Conservation (phyloP, 306 rosid species). For the Vachellia collinsii region DNA sequence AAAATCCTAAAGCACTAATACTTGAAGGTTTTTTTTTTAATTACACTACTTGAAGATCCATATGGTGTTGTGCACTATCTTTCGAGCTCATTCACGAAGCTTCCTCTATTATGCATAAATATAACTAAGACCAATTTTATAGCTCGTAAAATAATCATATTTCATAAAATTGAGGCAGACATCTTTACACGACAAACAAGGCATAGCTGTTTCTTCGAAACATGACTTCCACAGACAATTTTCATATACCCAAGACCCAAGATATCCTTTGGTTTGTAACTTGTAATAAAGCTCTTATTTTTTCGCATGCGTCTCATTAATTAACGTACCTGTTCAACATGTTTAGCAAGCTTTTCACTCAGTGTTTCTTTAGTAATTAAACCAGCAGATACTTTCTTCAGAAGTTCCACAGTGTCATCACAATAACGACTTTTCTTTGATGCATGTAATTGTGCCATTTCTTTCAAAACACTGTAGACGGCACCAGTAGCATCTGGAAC, state of each 20-base stretch:
- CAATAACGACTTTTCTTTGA: slow-evolving; percentile 68
- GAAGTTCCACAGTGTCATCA: slow-evolving; percentile 59
- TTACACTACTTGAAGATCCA: slow-evolving; percentile 17
- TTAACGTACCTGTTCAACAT: slow-evolving; percentile 81
- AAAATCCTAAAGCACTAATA: slow-evolving; percentile 1
- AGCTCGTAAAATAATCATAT: background rate
- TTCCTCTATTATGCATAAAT: background rate
- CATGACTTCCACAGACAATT: slow-evolving; percentile 25
- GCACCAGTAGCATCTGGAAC: slow-evolving; percentile 78
- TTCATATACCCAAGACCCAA: slow-evolving; percentile 24
- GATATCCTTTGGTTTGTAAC: slow-evolving; percentile 25
- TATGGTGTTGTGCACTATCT: background rate
- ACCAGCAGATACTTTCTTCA: slow-evolving; percentile 62
- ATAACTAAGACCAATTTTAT: background rate
- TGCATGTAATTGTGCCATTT: slow-evolving; percentile 58
- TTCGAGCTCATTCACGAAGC: background rate
- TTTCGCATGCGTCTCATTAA: slow-evolving; percentile 24
- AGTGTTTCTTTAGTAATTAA: slow-evolving; percentile 73
- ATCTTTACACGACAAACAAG: slow-evolving; percentile 27
- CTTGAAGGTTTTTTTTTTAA: background rate
- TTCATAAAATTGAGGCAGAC: slow-evolving; percentile 23
- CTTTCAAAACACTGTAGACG: slow-evolving; percentile 62
- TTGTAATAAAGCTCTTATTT: background rate
- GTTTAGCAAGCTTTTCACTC: slow-evolving; percentile 78
- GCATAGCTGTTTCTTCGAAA: slow-evolving; percentile 19